phyloP scores from a whole-genome alignment of 176 grass and related monocot species.

The Oryza rufipogon region DNA sequence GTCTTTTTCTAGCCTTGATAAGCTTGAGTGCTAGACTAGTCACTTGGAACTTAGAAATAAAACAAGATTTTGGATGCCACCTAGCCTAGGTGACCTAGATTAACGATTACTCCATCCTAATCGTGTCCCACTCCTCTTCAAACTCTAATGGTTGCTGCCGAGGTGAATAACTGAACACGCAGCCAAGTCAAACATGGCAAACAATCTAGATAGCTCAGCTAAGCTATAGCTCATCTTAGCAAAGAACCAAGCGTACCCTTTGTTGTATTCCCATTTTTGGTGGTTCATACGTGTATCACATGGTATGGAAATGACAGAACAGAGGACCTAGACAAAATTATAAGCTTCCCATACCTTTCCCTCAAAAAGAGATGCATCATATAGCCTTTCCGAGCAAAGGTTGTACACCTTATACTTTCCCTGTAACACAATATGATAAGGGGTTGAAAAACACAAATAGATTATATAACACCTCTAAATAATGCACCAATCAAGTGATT shows the following conservation, averaged over 20 bases:
- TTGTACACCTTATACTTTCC: constrained; percentile 99
- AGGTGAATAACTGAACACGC: background rate
- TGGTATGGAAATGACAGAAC: constrained; percentile 8
- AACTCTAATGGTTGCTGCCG: background rate
- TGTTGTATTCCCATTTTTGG: background rate
- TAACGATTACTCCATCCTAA: background rate
- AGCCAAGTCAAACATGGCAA: background rate
- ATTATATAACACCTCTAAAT: constrained; percentile 19
- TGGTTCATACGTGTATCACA: background rate
- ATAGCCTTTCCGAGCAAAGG: constrained; percentile 95
- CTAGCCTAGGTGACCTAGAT: background rate
- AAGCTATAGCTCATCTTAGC: background rate
- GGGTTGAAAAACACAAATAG: constrained; percentile 15
- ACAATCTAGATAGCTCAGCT: background rate
- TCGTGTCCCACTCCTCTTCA: background rate
- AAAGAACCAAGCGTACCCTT: background rate
- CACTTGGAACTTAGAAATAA: background rate
- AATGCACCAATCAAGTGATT: background rate
- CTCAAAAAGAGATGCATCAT: constrained; percentile 97
- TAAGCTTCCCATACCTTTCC: constrained; percentile 77
- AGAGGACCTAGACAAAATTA: constrained; percentile 15
- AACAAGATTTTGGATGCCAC: background rate
- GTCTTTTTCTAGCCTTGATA: background rate
- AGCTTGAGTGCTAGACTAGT: background rate
- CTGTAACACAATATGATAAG: constrained; percentile 51